A percentile compares a stretch with the other conserved stretches of the same genome.
Evolutionary conservation across 345 rosid species (phyloP).

Genomic region (Ceriops zippeliana): DNA sequence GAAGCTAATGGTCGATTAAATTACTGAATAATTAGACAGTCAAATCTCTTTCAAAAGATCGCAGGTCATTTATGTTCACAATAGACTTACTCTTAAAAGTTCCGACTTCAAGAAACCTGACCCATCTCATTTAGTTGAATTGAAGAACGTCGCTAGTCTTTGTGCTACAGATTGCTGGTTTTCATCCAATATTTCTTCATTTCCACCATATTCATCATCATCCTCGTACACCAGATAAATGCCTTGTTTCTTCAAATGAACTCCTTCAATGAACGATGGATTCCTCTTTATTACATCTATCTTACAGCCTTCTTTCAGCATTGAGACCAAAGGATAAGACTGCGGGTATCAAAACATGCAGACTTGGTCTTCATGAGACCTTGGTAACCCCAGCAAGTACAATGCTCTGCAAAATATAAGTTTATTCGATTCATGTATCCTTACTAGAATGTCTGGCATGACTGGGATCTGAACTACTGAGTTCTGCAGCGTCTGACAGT

Average conservation of each 20-base stretch:
- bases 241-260: slow-evolving; percentile 41
- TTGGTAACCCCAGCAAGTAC: slow-evolving; percentile 48
- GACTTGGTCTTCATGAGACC: slow-evolving; percentile 42
- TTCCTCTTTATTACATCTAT: slow-evolving; percentile 26
- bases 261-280: slow-evolving; percentile 24
- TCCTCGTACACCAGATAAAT: slow-evolving; percentile 42
- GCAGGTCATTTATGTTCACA: too few relatives aligned
- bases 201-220: slow-evolving; percentile 44
- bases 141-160: slow-evolving; percentile 38
- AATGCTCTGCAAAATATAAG: slow-evolving; percentile 6
- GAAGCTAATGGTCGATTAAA: too few relatives aligned
- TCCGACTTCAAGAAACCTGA: background rate
- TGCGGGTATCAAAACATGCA: slow-evolving; percentile 46
- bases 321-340: slow-evolving; percentile 29
- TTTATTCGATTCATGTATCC: slow-evolving; percentile 19
- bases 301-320: slow-evolving; percentile 33
- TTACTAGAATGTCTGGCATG: slow-evolving; percentile 38
- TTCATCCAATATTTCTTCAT: slow-evolving; percentile 37
- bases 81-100: too few relatives aligned
- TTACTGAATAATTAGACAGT: too few relatives aligned
- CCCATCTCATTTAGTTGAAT: slow-evolving; percentile 19
- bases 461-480: slow-evolving; percentile 28
- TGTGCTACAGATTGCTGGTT: slow-evolving; percentile 36
- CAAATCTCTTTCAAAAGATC: too few relatives aligned
- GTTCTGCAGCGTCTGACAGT: slow-evolving; percentile 24